phyloP scores from a whole-genome alignment of 805 yeast species.

The Metschnikowia picachoensis region DNA sequence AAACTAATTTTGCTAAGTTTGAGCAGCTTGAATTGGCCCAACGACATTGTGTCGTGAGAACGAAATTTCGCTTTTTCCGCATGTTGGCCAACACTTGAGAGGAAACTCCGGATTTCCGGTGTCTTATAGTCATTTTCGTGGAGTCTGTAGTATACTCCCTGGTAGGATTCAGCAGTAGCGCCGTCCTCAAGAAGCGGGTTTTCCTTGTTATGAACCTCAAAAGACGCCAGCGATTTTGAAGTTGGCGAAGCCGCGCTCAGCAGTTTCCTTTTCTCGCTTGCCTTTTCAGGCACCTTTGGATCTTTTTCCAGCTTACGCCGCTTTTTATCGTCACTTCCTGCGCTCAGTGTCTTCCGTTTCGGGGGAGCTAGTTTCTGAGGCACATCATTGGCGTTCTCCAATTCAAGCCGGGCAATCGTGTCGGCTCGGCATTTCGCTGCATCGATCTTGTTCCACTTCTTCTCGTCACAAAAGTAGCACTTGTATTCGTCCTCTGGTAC shows the following conservation, averaged over 20 bases:
- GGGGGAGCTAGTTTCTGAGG: constrained; percentile 14
- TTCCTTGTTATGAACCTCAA: constrained; percentile 32
- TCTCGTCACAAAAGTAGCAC: constrained; percentile 69
- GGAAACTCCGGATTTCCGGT: constrained; percentile 24
- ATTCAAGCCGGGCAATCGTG: constrained; percentile 30
- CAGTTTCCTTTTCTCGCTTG: constrained; percentile 13
- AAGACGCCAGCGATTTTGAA: not conserved
- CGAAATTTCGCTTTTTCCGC: constrained; percentile 4
- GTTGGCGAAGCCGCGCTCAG: constrained; percentile 9
- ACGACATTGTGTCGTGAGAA: constrained; percentile 18
- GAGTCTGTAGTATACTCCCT: constrained; percentile 48
- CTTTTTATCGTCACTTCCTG: constrained; percentile 31
- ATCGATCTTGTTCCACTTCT: constrained; percentile 42
- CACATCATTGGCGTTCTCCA: constrained; percentile 22
- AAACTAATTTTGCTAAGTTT: constrained; percentile 30
- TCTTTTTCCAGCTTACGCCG: constrained; percentile 24
- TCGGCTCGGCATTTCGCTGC: constrained; percentile 30
- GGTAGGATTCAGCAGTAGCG: constrained; percentile 44
- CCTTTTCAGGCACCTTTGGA: constrained; percentile 6
- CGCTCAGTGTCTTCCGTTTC: constrained; percentile 19
- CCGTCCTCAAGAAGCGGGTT: constrained; percentile 42
- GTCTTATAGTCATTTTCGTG: constrained; percentile 44
- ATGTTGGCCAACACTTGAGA: constrained; percentile 18
- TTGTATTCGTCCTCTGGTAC: constrained; percentile 76
- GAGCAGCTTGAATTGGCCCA: constrained; percentile 25